Evolutionary conservation across 2,329 filamentous ascomycete species (phyloP).

Genomic region (Akanthomyces dipterigenus): DNA sequence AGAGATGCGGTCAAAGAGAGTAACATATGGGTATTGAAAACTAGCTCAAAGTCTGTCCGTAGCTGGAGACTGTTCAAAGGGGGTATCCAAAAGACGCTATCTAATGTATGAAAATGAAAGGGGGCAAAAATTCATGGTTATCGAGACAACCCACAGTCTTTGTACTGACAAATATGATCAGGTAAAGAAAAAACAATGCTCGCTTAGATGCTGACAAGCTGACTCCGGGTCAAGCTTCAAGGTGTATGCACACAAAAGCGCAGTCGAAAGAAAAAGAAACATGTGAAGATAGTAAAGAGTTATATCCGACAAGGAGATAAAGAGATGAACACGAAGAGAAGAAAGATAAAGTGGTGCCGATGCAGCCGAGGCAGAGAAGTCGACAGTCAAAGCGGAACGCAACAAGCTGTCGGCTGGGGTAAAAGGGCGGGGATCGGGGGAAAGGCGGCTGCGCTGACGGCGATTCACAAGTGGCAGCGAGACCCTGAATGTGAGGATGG

Average conservation of each 20-base stretch:
- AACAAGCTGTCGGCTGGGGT: not conserved
- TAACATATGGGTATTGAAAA: slow-evolving; percentile 4
- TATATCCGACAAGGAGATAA: not conserved
- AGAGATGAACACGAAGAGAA: slow-evolving; percentile 5
- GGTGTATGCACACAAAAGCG: not conserved
- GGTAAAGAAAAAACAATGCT: not conserved
- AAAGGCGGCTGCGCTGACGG: not conserved
- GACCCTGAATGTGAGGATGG: slow-evolving; percentile 2
- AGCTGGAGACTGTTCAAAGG: slow-evolving; percentile 7
- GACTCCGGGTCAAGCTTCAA: not conserved
- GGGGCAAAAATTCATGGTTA: not conserved
- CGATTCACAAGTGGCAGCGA: slow-evolving; percentile 5
- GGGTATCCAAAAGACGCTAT: slow-evolving; percentile 9
- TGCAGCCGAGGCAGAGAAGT: not conserved
- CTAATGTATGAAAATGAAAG: not conserved
- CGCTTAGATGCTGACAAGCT: slow-evolving; percentile 4
- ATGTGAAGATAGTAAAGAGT: slow-evolving; percentile 4
- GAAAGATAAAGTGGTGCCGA: not conserved
- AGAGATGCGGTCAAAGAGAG: not conserved
- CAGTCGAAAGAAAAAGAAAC: not conserved
- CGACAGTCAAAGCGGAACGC: not conserved
- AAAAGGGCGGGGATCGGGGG: not conserved
- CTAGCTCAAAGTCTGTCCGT: slow-evolving; percentile 8
- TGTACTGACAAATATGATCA: slow-evolving; percentile 1
- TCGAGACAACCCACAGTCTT: slow-evolving; percentile 6